Evolutionary conservation across 140 eudicot species (phyloP), one percentile per base, ranked within the genome.

Genomic region (Senecio squalidus): DNA sequence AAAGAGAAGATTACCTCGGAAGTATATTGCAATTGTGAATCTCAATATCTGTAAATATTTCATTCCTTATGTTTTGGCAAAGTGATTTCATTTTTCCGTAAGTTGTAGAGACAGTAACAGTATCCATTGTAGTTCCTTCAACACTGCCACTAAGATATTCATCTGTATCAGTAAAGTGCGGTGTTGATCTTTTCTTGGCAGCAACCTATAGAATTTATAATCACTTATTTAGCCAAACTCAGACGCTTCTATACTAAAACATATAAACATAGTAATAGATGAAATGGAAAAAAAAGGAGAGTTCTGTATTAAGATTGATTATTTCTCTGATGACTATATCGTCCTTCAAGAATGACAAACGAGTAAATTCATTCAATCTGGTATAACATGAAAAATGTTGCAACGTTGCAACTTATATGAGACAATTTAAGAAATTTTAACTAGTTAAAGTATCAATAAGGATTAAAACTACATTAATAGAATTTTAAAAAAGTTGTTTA

Each of bases 121-220:
- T 62, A 70, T 87, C 95, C 73, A 73, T 70, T 76, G 67, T 60
- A 64, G 57, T 65, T 61, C 88, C 89, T 58, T 87, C 95, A 17
- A 56, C 78, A 21, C 43, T 86, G 66, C 80, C 79, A 25, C 82
- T 80, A 58, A 87, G 74, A 73, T 80, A 87, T 67, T 87, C 95
- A 68, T 87, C 95, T 2, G 95, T 87, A 55, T 83, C 95, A 23
- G 78, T 71, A 56, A 87, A 73, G 67, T 87, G 89, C 65, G 86
- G 72, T 72, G 84, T 75, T 62, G 93, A 75, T 69, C 95, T 87
- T 79, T 87, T 87, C 49, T 83, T 87, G 4, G 95, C 83, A 75
- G 93, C 95, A 60, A 79, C 86, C 95, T 87, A 63, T n/a, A n/a
- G n/a, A n/a, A n/a, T 43, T 59, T 27, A 36, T 58, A 53, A 18